Base-by-base conservation (phyloP, 2,329 filamentous ascomycete genomes). In the Cladosporium phlei region DNA sequence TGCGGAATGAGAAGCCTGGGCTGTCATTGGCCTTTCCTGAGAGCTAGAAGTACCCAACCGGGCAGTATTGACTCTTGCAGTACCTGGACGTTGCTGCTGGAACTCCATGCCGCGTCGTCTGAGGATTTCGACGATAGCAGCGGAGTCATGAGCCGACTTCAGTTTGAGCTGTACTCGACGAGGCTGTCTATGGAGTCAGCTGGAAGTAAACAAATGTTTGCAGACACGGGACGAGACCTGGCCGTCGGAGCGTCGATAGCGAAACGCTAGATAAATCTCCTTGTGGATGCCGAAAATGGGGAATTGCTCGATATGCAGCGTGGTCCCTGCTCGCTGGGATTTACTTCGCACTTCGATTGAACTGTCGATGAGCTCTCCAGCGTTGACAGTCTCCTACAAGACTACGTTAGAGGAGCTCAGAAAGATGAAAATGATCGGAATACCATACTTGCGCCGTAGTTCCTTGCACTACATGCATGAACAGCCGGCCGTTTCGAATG, bases 281-380 rank as follows among this genome's bases (percentile, higher is more conserved):
- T 66, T 67, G 8, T 64, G 60, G 24, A 73, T 65, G 25, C 64
- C 70, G 34, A 67, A 69, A n/a, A 73, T 66, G 4, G 70, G 69
- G 2, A 74, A 59, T 43, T 70, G 64, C 8, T 73, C 69, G 16
- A 59, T 54, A 16, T 57, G 58, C 27, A 65, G 52, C 19, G 62
- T 52, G 10, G 62, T 49, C 11, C 63, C 57, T 12, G 53, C 55
- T 22, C 61, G 49, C 12, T 56, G 50, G 14, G 51, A 49, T 14
- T 42, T 25, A 11, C 39, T 20, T 3, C 55, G 52, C 4, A 48
- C 38, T 3, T 51, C 46, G 9, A 48, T 45, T 4, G 60, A 48
- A 12, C 46, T 32, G 34, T 62, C 56, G 27, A 65, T 51, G 33
- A 57, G 59, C 9, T 44, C 45, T 11, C 51, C 52, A 19, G 64